phyloP scores from a whole-genome alignment of 2,329 filamentous ascomycete species.

The Aureobasidium musti region DNA sequence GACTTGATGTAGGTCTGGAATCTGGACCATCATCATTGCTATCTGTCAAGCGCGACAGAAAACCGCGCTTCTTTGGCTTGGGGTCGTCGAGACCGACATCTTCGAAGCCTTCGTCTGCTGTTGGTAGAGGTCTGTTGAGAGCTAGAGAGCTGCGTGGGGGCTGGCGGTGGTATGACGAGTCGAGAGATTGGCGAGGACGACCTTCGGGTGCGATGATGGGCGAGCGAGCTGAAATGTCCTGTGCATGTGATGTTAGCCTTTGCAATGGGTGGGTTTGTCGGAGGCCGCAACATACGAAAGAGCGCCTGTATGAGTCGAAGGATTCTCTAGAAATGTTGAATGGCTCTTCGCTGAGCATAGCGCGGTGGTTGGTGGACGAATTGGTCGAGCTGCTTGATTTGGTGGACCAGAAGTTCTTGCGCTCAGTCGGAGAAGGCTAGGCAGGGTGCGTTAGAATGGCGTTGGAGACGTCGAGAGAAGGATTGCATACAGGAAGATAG shows the following conservation, averaged over 20 bases:
- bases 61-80: slow-evolving; percentile 72
- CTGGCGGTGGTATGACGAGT: slow-evolving; percentile 63
- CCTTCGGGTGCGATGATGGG: slow-evolving; percentile 62
- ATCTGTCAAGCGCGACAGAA: slow-evolving; percentile 81
- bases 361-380: slow-evolving; percentile 59
- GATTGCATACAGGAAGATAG: slow-evolving; percentile 73
- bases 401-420: slow-evolving; percentile 73
- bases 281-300: slow-evolving; percentile 69
- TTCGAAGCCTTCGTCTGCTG: slow-evolving; percentile 73
- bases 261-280: not conserved
- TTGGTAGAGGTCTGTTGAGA: slow-evolving; percentile 39
- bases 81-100: slow-evolving; percentile 85
- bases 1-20: slow-evolving; percentile 47
- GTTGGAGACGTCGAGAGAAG: not conserved
- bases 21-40: slow-evolving; percentile 42
- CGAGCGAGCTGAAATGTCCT: slow-evolving; percentile 90
- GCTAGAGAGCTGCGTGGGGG: slow-evolving; percentile 44
- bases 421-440: slow-evolving; percentile 85
- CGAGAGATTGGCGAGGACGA: slow-evolving; percentile 74
- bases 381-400: slow-evolving; percentile 55
- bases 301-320: slow-evolving; percentile 93
- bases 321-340: slow-evolving; percentile 96
- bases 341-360: slow-evolving; percentile 76
- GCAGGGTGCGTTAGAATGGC: slow-evolving; percentile 33
- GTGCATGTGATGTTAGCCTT: slow-evolving; percentile 28